Conservation (phyloP, 306 rosid species). For the Malus asiatica region DNA sequence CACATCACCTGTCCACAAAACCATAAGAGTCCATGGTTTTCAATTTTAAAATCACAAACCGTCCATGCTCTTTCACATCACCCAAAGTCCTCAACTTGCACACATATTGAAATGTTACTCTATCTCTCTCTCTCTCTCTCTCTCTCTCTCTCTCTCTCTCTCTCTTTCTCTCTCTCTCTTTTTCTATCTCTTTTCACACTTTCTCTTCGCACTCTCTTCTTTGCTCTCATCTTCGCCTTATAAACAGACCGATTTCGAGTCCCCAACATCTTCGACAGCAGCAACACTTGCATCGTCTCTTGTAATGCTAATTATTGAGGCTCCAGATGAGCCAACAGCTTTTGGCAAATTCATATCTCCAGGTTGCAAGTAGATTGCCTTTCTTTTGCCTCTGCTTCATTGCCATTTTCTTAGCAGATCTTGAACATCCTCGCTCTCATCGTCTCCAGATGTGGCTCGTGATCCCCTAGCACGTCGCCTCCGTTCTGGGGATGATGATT, state of each 20-base stretch:
- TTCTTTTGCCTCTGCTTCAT: constrained; percentile 49
- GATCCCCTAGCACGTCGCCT: background rate
- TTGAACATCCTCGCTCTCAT: constrained; percentile 31
- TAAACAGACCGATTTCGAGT: constrained; percentile 54
- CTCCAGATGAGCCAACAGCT: constrained; percentile 41
- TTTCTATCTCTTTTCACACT: too few relatives aligned
- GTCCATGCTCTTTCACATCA: too few relatives aligned
- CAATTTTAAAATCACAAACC: too few relatives aligned
- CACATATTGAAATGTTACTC: too few relatives aligned
- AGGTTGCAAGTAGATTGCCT: constrained; percentile 23
- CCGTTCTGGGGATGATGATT: too few relatives aligned
- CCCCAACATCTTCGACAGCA: constrained; percentile 46
- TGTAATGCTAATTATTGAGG: constrained; percentile 34
- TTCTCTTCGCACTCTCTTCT: too few relatives aligned
- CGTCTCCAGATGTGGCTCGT: constrained; percentile 25
- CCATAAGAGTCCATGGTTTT: too few relatives aligned
- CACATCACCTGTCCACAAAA: too few relatives aligned
- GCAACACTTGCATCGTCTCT: constrained; percentile 41
- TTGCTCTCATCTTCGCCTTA: background rate
- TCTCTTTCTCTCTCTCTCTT: too few relatives aligned
- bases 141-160: too few relatives aligned
- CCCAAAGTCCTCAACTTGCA: too few relatives aligned
- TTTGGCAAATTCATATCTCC: constrained; percentile 13
- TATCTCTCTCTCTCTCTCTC: too few relatives aligned
- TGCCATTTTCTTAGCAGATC: constrained; percentile 61